Percentiles rank a stretch among this genome's conserved stretches.
Conservation (phyloP, 2,329 filamentous ascomycete genomes). For the Ceratocystiopsis minuta region DNA sequence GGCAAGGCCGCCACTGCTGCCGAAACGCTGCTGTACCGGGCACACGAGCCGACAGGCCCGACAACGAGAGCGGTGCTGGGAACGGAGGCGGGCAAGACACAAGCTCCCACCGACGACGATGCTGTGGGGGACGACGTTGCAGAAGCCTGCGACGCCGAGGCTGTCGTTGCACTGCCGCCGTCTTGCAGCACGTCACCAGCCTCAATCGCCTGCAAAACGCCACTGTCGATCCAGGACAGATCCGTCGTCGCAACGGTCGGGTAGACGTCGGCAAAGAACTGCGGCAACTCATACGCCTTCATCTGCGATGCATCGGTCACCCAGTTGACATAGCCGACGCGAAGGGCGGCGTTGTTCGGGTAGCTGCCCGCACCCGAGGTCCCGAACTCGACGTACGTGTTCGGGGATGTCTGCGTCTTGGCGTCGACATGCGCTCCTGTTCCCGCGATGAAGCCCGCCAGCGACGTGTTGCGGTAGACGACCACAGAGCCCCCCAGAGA, state of each 20-base stretch:
- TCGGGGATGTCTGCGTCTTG: conserved; percentile 15
- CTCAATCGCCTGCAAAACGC: conserved; percentile 16
- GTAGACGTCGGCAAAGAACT: conserved; percentile 19
- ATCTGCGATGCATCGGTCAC: conserved; percentile 17
- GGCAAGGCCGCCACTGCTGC: no score
- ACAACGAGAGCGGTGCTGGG: no score
- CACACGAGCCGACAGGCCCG: no score
- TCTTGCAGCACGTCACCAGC: neutral
- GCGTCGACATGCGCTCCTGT: conserved; percentile 16
- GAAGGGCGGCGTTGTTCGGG: conserved; percentile 16
- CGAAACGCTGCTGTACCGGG: no score
- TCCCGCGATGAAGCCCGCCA: conserved; percentile 20
- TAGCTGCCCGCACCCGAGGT: conserved; percentile 24
- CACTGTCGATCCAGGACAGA: conserved; percentile 20
- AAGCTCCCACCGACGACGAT: no score
- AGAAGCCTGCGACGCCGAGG: no score
- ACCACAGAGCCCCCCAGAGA: conserved; percentile 21
- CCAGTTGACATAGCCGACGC: conserved; percentile 17
- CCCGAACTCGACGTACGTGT: conserved; percentile 23
- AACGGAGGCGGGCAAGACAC: no score
- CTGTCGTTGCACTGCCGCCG: no score
- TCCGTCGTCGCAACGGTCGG: conserved; percentile 16
- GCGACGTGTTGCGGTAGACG: conserved; percentile 21
- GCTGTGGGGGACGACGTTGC: no score
- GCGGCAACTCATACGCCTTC: conserved; percentile 16